phyloP scores from a whole-genome alignment of 148 eudicot species.

The Rhododendron griersonianum region DNA sequence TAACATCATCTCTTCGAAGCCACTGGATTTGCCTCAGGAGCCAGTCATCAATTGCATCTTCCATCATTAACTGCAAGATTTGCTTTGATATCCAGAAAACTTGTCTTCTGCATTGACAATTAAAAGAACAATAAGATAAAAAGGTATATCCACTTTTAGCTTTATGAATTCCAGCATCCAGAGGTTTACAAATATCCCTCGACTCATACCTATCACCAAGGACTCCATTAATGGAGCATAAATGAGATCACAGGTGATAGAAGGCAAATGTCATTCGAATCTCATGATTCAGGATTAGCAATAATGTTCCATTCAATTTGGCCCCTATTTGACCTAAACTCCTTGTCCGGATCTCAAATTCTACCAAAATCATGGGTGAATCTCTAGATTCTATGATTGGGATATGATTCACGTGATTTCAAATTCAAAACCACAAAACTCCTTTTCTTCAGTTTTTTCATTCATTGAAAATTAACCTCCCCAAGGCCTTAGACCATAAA shows the following conservation, averaged over 20 bases:
- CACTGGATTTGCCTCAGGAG: conserved; percentile 81
- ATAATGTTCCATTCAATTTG: neutral
- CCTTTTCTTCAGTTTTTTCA: neutral
- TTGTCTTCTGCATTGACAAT: conserved; percentile 65
- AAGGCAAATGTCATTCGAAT: neutral
- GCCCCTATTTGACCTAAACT: neutral
- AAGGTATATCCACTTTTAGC: neutral
- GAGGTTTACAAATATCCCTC: neutral
- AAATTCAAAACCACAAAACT: neutral
- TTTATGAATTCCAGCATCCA: neutral
- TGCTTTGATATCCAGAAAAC: conserved; percentile 99
- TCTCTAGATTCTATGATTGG: neutral
- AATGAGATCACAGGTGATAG: neutral
- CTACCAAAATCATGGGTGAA: neutral
- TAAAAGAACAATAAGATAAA: neutral
- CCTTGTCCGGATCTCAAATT: neutral
- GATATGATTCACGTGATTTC: neutral
- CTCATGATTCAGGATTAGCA: neutral
- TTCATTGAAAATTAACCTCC: neutral
- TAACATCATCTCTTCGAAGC: conserved; percentile 80
- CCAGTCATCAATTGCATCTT: conserved; percentile 98
- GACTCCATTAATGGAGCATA: neutral
- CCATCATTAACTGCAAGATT: conserved; percentile 92
- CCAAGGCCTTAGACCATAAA: neutral
- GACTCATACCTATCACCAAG: neutral